Conservation (phyloP, 768 basidiomycete genomes). For the Amanita exitialis region DNA sequence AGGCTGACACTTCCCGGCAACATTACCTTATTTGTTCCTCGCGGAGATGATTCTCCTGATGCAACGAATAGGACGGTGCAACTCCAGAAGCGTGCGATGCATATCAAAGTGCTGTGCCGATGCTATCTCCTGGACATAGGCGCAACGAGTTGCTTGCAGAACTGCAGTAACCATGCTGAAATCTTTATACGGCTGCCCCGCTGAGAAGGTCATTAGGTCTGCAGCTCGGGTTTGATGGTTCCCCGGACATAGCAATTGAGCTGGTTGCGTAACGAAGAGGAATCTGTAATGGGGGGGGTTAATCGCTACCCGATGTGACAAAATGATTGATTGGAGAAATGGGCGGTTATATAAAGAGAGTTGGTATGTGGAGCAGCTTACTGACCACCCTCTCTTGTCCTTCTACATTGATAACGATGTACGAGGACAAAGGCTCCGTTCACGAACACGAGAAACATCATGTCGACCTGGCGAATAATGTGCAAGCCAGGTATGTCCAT, state of each 20-base stretch:
- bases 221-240: neutral
- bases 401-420: neutral
- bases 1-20: too few relatives aligned
- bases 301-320: neutral
- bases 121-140: neutral
- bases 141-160: too few relatives aligned
- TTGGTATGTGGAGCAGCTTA: neutral
- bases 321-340: neutral
- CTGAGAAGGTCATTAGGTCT: too few relatives aligned
- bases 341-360: neutral
- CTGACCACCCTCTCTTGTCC: neutral
- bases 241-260: neutral
- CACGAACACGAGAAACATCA: conserved; percentile 13
- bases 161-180: too few relatives aligned
- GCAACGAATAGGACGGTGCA: neutral
- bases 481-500: conserved; percentile 26
- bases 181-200: too few relatives aligned
- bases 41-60: too few relatives aligned
- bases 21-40: too few relatives aligned
- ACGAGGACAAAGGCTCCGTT: conserved; percentile 15
- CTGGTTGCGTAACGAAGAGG: neutral
- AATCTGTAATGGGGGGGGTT: neutral
- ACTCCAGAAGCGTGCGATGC: neutral
- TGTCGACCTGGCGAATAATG: conserved; percentile 27
- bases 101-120: neutral